phyloP scores from a whole-genome alignment of 169 alveolate species.

The Plasmodium ovale region DNA sequence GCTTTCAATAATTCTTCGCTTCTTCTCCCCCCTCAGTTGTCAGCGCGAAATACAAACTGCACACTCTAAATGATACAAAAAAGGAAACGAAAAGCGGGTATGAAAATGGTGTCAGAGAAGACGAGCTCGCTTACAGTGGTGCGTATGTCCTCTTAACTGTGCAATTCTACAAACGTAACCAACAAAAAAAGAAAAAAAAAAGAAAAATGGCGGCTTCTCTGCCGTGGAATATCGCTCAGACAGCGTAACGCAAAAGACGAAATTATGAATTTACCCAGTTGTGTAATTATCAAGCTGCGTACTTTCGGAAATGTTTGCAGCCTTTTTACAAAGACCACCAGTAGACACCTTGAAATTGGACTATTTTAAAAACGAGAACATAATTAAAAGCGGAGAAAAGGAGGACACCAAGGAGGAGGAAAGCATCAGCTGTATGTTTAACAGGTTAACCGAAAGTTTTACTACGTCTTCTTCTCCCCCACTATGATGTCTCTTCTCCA shows the following conservation, averaged over 20 bases:
- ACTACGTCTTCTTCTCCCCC: background rate
- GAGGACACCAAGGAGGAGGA: conserved; percentile 21
- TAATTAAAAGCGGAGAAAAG: background rate
- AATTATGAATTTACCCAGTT: too few relatives aligned
- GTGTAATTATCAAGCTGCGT: too few relatives aligned
- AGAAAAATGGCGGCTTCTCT: too few relatives aligned
- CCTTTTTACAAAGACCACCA: conserved; percentile 14
- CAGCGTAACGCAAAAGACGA: background rate
- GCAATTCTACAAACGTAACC: conserved; percentile 60
- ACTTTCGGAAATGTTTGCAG: conserved; percentile 9
- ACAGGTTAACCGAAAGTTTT: conserved; percentile 16
- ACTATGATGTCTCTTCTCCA: background rate
- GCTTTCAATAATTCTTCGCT: background rate
- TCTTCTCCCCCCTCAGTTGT: conserved; percentile 7
- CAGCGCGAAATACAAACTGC: conserved; percentile 28
- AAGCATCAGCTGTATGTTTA: conserved; percentile 25
- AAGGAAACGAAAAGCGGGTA: conserved; percentile 15
- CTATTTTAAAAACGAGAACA: background rate
- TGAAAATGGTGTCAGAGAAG: conserved; percentile 13
- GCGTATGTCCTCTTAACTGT: conserved; percentile 44
- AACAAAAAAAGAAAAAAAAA: background rate
- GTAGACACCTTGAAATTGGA: conserved; percentile 14
- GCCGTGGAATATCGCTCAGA: too few relatives aligned
- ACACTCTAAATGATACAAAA: background rate
- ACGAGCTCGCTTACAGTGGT: background rate